A percentile compares a stretch with the other conserved stretches of the same genome.
Evolutionary conservation across 1,284 basidiomycete species (phyloP).

Genomic region (Sanghuangporus baumii): DNA sequence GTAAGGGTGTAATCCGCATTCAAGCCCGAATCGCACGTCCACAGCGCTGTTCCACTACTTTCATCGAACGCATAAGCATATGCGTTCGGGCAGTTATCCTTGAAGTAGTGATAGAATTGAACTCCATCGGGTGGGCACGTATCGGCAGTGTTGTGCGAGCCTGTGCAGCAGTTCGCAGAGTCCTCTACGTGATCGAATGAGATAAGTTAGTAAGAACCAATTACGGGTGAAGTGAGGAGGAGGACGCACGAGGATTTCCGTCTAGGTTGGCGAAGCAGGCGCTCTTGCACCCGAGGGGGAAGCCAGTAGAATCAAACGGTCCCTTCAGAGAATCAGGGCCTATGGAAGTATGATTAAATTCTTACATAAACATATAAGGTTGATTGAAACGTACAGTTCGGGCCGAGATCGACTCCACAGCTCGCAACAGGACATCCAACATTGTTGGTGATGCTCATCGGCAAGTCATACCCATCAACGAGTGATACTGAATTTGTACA

Average conservation of each 20-base stretch:
- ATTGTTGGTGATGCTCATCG: slow-evolving; percentile 48
- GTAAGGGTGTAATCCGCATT: slow-evolving; percentile 50
- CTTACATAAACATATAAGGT: not conserved
- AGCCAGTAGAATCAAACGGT: slow-evolving; percentile 45
- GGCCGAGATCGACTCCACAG: slow-evolving; percentile 51
- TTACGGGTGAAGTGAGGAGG: not conserved
- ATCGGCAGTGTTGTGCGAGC: slow-evolving; percentile 39
- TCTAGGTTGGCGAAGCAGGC: slow-evolving; percentile 52
- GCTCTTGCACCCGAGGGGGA: slow-evolving; percentile 51
- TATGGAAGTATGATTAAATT: slow-evolving; percentile 19
- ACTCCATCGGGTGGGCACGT: slow-evolving; percentile 51
- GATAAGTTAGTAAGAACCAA: not conserved
- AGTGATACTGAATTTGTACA: slow-evolving; percentile 35
- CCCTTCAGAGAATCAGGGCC: slow-evolving; percentile 48
- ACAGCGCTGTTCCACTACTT: slow-evolving; percentile 45
- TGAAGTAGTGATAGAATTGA: slow-evolving; percentile 51
- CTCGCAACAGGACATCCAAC: slow-evolving; percentile 42
- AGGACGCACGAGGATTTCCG: slow-evolving; percentile 33
- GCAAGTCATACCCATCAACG: slow-evolving; percentile 57
- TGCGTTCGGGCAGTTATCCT: slow-evolving; percentile 45
- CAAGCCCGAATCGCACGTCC: slow-evolving; percentile 37
- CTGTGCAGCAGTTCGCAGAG: slow-evolving; percentile 50
- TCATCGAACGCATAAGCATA: slow-evolving; percentile 59
- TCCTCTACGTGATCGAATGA: slow-evolving; percentile 21
- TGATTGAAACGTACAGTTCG: slow-evolving; percentile 31